A percentile compares a stretch with the other conserved stretches of the same genome.
These are phyloP conservation scores for Nepenthes gracilis DNA, from an alignment of 148 eudicot species.

Conservation along the genomic window DNA sequence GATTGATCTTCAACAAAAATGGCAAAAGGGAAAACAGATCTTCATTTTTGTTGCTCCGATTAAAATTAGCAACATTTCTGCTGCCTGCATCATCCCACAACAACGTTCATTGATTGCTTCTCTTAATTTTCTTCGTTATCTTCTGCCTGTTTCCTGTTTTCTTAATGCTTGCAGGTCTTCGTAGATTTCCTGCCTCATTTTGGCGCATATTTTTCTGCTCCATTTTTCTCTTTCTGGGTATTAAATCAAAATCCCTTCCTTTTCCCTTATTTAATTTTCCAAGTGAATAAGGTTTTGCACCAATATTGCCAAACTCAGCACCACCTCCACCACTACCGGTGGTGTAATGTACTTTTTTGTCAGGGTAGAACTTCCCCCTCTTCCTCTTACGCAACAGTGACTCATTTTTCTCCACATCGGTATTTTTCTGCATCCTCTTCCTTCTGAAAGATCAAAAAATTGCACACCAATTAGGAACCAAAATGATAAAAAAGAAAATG, in stretches of 20 bases:
- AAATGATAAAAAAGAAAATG: background rate
- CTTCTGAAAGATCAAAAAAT: conserved; percentile 18
- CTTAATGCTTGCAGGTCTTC: background rate
- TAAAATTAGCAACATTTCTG: too few relatives aligned
- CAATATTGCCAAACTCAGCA: background rate
- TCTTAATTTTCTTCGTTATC: too few relatives aligned
- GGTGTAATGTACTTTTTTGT: background rate
- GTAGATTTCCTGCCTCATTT: background rate
- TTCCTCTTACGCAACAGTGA: conserved; percentile 20
- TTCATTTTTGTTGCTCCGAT: too few relatives aligned
- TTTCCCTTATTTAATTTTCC: background rate
- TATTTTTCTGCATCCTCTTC: conserved; percentile 27
- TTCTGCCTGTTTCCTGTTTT: background rate
- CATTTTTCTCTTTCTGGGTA: background rate
- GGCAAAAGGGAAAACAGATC: too few relatives aligned
- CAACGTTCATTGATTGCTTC: too few relatives aligned
- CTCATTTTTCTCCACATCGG: conserved; percentile 17
- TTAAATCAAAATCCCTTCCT: background rate
- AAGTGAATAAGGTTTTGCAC: background rate
- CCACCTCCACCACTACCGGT: background rate
- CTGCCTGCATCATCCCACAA: too few relatives aligned
- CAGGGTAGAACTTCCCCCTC: conserved; percentile 15
- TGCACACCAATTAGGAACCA: background rate
- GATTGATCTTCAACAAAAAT: too few relatives aligned
- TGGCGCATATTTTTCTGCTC: background rate